A percentile compares a stretch with the other conserved stretches of the same genome.
Evolutionary conservation across 164 flowering plant genomes (phyloP).

Genomic region (Protea cynaroides): DNA sequence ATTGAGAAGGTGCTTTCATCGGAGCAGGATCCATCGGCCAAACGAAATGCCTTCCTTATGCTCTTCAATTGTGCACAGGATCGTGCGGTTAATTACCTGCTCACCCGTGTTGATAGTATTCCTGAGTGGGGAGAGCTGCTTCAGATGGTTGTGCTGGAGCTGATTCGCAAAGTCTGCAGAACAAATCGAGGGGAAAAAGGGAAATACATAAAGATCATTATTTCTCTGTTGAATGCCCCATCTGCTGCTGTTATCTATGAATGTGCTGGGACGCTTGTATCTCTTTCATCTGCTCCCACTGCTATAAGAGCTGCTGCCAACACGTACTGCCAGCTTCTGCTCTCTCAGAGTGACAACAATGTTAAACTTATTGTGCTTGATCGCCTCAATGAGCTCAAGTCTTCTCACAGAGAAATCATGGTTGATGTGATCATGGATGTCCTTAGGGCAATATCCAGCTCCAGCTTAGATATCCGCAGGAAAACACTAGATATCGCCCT

Average conservation of each 20-base stretch:
- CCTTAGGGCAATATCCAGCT: conserved; percentile 85
- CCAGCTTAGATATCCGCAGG: conserved; percentile 79
- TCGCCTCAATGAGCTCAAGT: conserved; percentile 74
- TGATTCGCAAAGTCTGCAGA: conserved; percentile 82
- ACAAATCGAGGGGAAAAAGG: conserved; percentile 78
- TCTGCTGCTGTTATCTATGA: conserved; percentile 86
- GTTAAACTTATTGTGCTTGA: conserved; percentile 94
- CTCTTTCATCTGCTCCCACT: conserved; percentile 90
- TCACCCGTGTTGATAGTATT: conserved; percentile 51
- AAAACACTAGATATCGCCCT: conserved; percentile 26
- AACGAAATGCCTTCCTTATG: conserved; percentile 87
- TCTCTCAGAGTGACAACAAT: conserved; percentile 93
- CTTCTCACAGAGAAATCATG: conserved; percentile 80
- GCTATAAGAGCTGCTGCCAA: conserved; percentile 88
- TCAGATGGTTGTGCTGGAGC: conserved; percentile 93
- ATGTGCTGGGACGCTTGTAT: conserved; percentile 85
- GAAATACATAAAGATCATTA: conserved; percentile 78
- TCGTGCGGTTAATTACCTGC: conserved; percentile 52
- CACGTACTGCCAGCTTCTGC: conserved; percentile 79
- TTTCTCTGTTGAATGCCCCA: conserved; percentile 68
- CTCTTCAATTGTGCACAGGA: conserved; percentile 75
- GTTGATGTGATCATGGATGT: conserved; percentile 94
- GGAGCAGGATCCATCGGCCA: conserved; percentile 81
- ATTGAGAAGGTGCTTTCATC: conserved; percentile 58
- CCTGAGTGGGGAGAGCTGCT: conserved; percentile 81